Evolutionary conservation across 73 alveolate species (phyloP).

Genomic region (Tetrahymena thermophila): DNA sequence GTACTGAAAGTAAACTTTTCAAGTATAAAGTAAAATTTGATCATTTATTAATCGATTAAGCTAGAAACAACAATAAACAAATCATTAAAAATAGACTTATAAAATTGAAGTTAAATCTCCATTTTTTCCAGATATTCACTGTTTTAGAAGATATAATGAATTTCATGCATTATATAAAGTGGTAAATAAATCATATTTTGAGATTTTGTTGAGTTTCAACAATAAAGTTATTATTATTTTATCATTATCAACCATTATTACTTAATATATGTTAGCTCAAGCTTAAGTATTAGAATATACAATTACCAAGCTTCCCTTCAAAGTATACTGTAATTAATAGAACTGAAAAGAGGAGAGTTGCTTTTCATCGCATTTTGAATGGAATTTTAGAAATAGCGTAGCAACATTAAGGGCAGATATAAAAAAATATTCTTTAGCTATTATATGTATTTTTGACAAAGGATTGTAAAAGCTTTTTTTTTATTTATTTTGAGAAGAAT

Average conservation of each 20-base stretch:
- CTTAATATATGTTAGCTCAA: background rate
- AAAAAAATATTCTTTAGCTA: background rate
- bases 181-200: background rate
- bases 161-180: background rate
- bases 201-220: background rate
- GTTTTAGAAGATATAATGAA: background rate
- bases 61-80: background rate
- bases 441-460: background rate
- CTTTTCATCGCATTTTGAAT: background rate
- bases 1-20: background rate
- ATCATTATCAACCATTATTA: background rate
- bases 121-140: background rate
- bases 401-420: background rate
- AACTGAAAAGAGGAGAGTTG: background rate
- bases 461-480: background rate
- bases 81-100: background rate
- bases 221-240: no score
- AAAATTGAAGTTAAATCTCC: background rate
- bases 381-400: background rate
- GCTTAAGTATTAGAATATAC: background rate
- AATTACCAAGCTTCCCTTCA: background rate
- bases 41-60: background rate
- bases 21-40: background rate
- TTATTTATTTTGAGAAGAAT: background rate
- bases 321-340: background rate